These are phyloP conservation scores for Tarenaya hassleriana DNA, from an alignment of 345 rosid genomes.

Conservation along the genomic window DNA sequence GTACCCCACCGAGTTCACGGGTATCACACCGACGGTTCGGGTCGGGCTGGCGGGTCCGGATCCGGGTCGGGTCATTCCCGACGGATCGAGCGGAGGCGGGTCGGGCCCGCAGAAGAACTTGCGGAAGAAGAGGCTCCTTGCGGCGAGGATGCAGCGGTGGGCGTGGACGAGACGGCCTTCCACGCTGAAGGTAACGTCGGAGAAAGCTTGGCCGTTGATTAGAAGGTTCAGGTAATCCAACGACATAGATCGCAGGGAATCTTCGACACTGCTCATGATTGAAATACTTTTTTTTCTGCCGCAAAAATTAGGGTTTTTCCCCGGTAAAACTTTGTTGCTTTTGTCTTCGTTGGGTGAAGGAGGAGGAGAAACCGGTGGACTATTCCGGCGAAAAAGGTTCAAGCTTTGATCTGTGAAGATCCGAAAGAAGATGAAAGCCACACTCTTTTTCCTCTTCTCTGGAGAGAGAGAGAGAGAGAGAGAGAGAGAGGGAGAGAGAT, in stretches of 20 bases:
- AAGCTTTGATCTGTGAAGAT: conserved; percentile 7
- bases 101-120: conserved; percentile 90
- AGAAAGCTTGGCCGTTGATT: conserved; percentile 98
- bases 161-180: conserved; percentile 97
- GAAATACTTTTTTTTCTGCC: neutral
- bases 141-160: conserved; percentile 94
- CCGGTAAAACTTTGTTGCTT: neutral
- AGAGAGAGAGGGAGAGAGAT: conserved; percentile 31
- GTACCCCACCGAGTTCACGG: conserved; percentile 93
- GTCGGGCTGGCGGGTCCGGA: conserved; percentile 23
- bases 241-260: conserved; percentile 81
- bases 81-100: conserved; percentile 52
- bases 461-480: conserved; percentile 8
- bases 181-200: conserved; percentile 96
- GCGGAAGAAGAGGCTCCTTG: conserved; percentile 86
- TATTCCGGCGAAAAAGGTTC: conserved; percentile 10
- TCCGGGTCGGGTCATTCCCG: conserved; percentile 14
- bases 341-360: neutral
- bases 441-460: conserved; percentile 10
- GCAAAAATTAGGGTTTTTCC: conserved; percentile 25
- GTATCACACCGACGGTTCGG: conserved; percentile 47
- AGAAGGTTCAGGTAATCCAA: conserved; percentile 81
- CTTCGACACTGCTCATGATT: conserved; percentile 53
- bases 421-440: conserved; percentile 8
- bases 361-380: conserved; percentile 16